These are phyloP conservation scores for Suillus luteus DNA, from an alignment of 768 basidiomycete genomes.

Conservation along the genomic window DNA sequence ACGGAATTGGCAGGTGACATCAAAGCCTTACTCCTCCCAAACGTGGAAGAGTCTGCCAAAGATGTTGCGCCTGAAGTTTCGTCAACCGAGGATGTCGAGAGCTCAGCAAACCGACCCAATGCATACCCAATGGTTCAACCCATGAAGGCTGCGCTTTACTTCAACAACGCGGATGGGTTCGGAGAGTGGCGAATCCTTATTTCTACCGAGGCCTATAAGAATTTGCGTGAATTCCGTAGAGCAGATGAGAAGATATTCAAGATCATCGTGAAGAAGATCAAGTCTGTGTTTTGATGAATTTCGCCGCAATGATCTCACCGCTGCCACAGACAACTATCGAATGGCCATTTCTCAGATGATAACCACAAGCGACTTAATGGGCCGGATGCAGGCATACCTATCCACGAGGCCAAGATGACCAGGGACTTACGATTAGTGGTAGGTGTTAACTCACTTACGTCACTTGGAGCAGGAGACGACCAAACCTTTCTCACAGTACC, in stretches of 20 bases:
- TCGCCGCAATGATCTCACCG: neutral
- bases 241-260: constrained; percentile 48
- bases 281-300: constrained; percentile 37
- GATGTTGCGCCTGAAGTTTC: neutral
- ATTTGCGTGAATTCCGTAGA: constrained; percentile 49
- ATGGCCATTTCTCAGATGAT: constrained; percentile 66
- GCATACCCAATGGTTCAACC: constrained; percentile 54
- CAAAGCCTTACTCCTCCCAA: constrained; percentile 11
- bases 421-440: constrained; percentile 53
- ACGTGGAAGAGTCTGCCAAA: constrained; percentile 6
- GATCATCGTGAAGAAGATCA: constrained; percentile 69
- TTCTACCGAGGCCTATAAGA: constrained; percentile 48
- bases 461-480: neutral
- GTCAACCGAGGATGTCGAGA: constrained; percentile 5
- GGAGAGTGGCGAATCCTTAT: constrained; percentile 67
- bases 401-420: constrained; percentile 72
- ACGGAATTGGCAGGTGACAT: constrained; percentile 16
- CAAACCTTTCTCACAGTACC: constrained; percentile 39
- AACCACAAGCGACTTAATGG: constrained; percentile 65
- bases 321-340: constrained; percentile 59
- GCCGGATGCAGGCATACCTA: constrained; percentile 47
- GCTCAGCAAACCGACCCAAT: constrained; percentile 12
- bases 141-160: constrained; percentile 61
- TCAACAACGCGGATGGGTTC: constrained; percentile 58
- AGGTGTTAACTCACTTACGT: constrained; percentile 18